Evolutionary conservation across 2,329 filamentous ascomycete genomes (phyloP).

Genomic region (Akanthomyces uredinophilus): DNA sequence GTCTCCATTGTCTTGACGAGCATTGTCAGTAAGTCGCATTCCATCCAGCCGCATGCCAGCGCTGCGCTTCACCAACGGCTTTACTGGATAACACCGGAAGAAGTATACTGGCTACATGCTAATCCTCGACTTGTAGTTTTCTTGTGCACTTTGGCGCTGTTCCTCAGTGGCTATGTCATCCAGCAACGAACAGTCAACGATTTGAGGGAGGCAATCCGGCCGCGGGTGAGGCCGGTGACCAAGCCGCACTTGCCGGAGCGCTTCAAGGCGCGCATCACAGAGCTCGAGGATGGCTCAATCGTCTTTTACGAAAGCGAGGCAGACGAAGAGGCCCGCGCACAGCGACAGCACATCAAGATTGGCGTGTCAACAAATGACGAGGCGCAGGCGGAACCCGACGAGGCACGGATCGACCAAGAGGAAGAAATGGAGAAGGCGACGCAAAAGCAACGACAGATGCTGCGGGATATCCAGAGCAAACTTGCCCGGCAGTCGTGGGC

Average conservation of each 20-base stretch:
- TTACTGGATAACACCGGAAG: neutral
- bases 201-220: conserved; percentile 67
- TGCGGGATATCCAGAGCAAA: conserved; percentile 29
- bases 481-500: conserved; percentile 29
- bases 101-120: neutral
- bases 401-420: conserved; percentile 13
- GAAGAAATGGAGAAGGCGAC: conserved; percentile 18
- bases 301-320: conserved; percentile 35
- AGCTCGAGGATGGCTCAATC: conserved; percentile 42
- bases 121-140: conserved; percentile 47
- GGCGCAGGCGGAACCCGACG: conserved; percentile 15
- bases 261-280: conserved; percentile 41
- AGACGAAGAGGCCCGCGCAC: conserved; percentile 22
- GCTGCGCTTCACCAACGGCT: neutral
- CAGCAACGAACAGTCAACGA: conserved; percentile 81
- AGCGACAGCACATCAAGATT: conserved; percentile 17
- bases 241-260: conserved; percentile 47
- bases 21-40: conserved; percentile 49
- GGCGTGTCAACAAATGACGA: conserved; percentile 31
- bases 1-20: conserved; percentile 64
- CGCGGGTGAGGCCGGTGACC: conserved; percentile 40
- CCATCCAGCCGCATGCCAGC: neutral
- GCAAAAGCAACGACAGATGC: conserved; percentile 27
- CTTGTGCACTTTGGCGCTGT: conserved; percentile 74
- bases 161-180: conserved; percentile 80